Evolutionary conservation across 2,329 filamentous ascomycete species (phyloP).

Genomic region (Stachybotrys echinatus): DNA sequence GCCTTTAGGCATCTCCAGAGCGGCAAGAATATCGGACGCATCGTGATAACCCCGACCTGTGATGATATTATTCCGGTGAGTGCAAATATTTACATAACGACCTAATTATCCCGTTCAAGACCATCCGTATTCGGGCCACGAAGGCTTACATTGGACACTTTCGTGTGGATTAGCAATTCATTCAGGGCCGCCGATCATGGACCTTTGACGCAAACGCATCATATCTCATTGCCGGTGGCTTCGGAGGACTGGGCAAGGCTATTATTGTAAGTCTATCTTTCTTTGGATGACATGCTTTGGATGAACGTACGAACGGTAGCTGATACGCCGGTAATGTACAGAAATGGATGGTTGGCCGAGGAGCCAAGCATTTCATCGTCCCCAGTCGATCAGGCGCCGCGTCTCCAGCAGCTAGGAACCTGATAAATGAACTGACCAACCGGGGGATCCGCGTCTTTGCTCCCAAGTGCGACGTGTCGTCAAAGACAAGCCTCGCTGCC

Average conservation of each 20-base stretch:
- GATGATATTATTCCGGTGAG: neutral
- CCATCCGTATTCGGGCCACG: too few relatives aligned
- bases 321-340: too few relatives aligned
- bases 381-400: slow-evolving; percentile 19
- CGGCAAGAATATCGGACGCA: neutral
- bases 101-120: neutral
- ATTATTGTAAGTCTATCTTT: too few relatives aligned
- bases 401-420: slow-evolving; percentile 6
- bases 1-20: slow-evolving; percentile 12
- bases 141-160: too few relatives aligned
- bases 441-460: neutral
- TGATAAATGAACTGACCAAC: slow-evolving; percentile 7
- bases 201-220: neutral
- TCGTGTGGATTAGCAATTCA: too few relatives aligned
- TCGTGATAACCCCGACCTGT: neutral
- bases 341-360: slow-evolving; percentile 7
- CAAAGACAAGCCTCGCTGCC: slow-evolving; percentile 1
- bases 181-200: too few relatives aligned
- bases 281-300: too few relatives aligned
- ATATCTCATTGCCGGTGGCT: slow-evolving; percentile 17
- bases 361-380: slow-evolving; percentile 21
- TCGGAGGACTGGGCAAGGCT: slow-evolving; percentile 14
- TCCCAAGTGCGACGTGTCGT: slow-evolving; percentile 6
- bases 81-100: neutral
- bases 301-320: too few relatives aligned